Conservation (phyloP, 345 rosid genomes). For the Firmiana major region DNA sequence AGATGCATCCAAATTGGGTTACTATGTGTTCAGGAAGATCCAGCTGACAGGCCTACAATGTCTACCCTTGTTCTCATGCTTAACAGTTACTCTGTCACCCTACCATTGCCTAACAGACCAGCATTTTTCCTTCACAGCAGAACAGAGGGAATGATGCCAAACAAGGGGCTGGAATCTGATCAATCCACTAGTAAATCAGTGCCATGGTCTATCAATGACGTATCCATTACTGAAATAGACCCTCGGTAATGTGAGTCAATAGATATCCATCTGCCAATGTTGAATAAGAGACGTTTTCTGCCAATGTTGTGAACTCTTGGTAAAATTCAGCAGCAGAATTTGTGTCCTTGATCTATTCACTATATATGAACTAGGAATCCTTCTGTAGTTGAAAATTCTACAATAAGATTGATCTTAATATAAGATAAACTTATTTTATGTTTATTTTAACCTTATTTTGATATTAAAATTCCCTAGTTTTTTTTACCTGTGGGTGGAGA, state of each 20-base stretch:
- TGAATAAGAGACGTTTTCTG: background rate
- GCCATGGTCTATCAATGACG: background rate
- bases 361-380: background rate
- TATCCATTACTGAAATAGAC: slow-evolving; percentile 7
- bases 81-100: slow-evolving; percentile 7
- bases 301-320: background rate
- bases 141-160: background rate
- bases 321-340: background rate
- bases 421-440: no score
- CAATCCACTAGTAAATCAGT: background rate
- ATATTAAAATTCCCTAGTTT: no score
- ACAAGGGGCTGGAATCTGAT: background rate
- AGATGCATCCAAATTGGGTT: slow-evolving; percentile 38
- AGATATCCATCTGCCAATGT: background rate
- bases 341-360: background rate
- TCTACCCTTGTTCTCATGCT: slow-evolving; percentile 30
- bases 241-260: slow-evolving; percentile 3
- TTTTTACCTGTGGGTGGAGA: no score
- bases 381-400: no score
- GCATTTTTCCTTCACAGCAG: background rate
- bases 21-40: slow-evolving; percentile 41
- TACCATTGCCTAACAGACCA: background rate
- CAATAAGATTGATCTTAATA: no score
- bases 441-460: no score
- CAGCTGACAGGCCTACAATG: slow-evolving; percentile 30